Evolutionary conservation across 2,329 filamentous ascomycete genomes (phyloP), one percentile per base, ranked within the genome.

Genomic region (Magnaporthiopsis rhizophila): DNA sequence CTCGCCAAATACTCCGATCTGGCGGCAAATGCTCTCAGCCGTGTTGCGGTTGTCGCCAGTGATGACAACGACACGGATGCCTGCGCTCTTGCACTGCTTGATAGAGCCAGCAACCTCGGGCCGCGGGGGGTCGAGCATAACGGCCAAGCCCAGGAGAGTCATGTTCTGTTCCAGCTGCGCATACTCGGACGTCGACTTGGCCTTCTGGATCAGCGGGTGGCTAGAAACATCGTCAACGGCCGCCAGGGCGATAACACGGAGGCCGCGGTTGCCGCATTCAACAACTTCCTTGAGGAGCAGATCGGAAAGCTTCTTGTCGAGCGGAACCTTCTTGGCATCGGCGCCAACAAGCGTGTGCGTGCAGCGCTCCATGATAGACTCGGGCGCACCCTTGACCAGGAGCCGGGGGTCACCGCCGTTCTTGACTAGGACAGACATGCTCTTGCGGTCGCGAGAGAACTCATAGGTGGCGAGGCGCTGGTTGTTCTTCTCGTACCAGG

Each of bases 41-140:
- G 95, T 99, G 80, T 96, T 96, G 74, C 90, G 92, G 80, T 97
- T 99, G 79, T 99, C 95, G 72, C 95, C 95, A 64, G 95, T 99
- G 76, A 99, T 97, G 68, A 99, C 95, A 70, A 99, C 92, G 62
- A 99, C 92, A 67, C 95, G 90, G 71, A 99, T 98, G 70, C 95
- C 95, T 69, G 95, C 95, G 67, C 91, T 88, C 76, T 89, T 91
- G 79, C 95, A 99, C 76, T 96, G 90, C 73, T 83, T 83, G 71
- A 99, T 96, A 61, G 95, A 95, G 62, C 80, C 83, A 63, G 90
- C 85, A 13, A 98, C 95, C 79, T 99, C 95, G 61, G 92, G 90
- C 53, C 95, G 91, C 71, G 95, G 95, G 71, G 95, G 95, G 75
- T 99, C 95, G 73, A 97, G 83, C 95, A 99, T 99, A 71, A 90